Evolutionary conservation across 345 rosid genomes (phyloP).

Genomic region (Rubroshorea leprosula): DNA sequence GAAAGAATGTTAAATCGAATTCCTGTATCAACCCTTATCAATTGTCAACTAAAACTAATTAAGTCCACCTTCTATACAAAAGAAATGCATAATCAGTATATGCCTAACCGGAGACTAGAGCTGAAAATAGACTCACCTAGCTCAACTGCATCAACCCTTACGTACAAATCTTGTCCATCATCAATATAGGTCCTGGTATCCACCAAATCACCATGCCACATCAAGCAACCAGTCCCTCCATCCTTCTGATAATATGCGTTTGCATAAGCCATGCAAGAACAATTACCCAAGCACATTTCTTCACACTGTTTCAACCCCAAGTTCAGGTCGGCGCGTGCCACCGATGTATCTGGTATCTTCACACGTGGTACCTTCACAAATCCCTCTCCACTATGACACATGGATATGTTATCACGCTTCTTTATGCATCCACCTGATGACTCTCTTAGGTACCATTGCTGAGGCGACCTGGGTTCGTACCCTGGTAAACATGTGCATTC

Average conservation of each 20-base stretch:
- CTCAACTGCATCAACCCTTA: conserved; percentile 39
- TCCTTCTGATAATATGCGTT: conserved; percentile 33
- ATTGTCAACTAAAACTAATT: too few relatives aligned
- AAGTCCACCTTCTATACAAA: too few relatives aligned
- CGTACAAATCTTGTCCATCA: conserved; percentile 45
- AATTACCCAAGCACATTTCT: conserved; percentile 36
- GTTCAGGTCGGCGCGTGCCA: conserved; percentile 29
- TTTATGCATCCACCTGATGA: conserved; percentile 47
- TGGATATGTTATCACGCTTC: conserved; percentile 14
- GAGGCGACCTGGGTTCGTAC: conserved; percentile 42
- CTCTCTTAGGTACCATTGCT: conserved; percentile 48
- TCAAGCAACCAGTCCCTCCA: conserved; percentile 47
- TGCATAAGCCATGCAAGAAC: conserved; percentile 56
- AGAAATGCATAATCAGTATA: too few relatives aligned
- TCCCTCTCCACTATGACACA: conserved; percentile 40
- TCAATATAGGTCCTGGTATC: conserved; percentile 34
- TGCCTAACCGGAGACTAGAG: neutral
- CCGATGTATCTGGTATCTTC: conserved; percentile 46
- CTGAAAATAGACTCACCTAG: conserved; percentile 32
- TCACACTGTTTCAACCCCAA: conserved; percentile 37
- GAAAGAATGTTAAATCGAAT: too few relatives aligned
- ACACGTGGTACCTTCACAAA: conserved; percentile 37
- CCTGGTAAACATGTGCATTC: conserved; percentile 64
- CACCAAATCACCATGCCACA: conserved; percentile 40
- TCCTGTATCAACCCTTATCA: too few relatives aligned